Evolutionary conservation across 257 asterid genomes (phyloP).

Genomic region (Rauvolfia tetraphylla): DNA sequence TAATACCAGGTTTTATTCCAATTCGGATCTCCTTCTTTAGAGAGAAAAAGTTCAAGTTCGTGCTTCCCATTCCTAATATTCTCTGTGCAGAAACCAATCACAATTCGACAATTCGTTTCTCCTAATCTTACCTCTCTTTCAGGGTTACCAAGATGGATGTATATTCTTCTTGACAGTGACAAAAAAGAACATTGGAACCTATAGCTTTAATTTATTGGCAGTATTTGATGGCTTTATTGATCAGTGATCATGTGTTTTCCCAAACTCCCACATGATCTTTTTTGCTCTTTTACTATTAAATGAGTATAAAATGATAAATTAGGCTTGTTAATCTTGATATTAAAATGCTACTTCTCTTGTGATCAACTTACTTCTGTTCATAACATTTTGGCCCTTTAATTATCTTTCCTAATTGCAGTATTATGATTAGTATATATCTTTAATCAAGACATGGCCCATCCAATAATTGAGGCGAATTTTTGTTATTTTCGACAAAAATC

Average conservation of each 20-base stretch:
- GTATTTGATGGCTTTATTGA: conserved; percentile 19
- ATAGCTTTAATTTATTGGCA: conserved; percentile 30
- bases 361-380: neutral
- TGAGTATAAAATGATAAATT: conserved; percentile 1
- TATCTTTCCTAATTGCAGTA: conserved; percentile 10
- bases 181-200: conserved; percentile 18
- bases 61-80: conserved; percentile 53
- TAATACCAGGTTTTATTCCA: conserved; percentile 7
- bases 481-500: conserved; percentile 23
- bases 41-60: conserved; percentile 30
- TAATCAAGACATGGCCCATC: conserved; percentile 24
- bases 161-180: conserved; percentile 51
- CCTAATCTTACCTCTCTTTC: conserved; percentile 35
- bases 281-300: conserved; percentile 21
- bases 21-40: neutral
- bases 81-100: conserved; percentile 34
- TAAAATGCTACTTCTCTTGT: neutral
- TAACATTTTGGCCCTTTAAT: neutral
- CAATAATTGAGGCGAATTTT: conserved; percentile 41
- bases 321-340: neutral
- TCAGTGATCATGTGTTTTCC: conserved; percentile 46
- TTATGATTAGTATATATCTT: conserved; percentile 13
- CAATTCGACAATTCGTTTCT: conserved; percentile 31
- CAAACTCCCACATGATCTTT: conserved; percentile 41
- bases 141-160: conserved; percentile 28